A percentile compares a stretch with the other conserved stretches of the same genome.
These are phyloP conservation scores for Sporobolus alterniflorus DNA, from an alignment of 202 grass and related monocot species.

Conservation along the genomic window DNA sequence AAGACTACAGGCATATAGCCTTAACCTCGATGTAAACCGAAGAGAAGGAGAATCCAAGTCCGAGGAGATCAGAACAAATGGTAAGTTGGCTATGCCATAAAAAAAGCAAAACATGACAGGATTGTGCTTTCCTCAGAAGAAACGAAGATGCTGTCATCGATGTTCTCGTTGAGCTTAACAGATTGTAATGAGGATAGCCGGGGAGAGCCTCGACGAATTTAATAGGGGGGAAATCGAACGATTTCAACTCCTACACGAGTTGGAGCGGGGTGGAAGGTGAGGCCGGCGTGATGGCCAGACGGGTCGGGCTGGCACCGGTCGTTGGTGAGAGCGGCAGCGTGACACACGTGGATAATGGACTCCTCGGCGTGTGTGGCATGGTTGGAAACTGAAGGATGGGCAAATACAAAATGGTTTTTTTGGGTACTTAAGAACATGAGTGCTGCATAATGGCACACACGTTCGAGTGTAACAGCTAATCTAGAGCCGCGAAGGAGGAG, in stretches of 20 bases:
- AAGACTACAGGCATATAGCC: background rate
- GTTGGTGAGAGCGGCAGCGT: slow-evolving; percentile 37
- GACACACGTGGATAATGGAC: slow-evolving; percentile 22
- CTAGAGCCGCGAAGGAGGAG: too few relatives aligned
- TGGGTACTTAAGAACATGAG: background rate
- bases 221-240: too few relatives aligned
- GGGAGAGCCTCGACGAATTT: too few relatives aligned
- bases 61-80: too few relatives aligned
- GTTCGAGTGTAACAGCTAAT: background rate
- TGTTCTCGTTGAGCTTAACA: too few relatives aligned
- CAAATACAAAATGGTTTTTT: background rate
- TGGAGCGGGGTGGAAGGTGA: slow-evolving; percentile 42
- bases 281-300: slow-evolving; percentile 35
- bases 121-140: too few relatives aligned
- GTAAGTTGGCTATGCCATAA: too few relatives aligned
- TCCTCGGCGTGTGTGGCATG: slow-evolving; percentile 43
- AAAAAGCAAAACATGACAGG: too few relatives aligned
- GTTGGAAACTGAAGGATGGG: background rate
- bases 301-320: slow-evolving; percentile 15
- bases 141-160: too few relatives aligned
- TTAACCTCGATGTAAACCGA: background rate
- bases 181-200: too few relatives aligned
- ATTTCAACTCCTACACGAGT: too few relatives aligned
- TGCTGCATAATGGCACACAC: slow-evolving; percentile 40
- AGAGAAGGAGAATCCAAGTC: too few relatives aligned